These are phyloP conservation scores for Podospora didyma DNA, from an alignment of 495 filamentous ascomycete species.

Conservation along the genomic window DNA sequence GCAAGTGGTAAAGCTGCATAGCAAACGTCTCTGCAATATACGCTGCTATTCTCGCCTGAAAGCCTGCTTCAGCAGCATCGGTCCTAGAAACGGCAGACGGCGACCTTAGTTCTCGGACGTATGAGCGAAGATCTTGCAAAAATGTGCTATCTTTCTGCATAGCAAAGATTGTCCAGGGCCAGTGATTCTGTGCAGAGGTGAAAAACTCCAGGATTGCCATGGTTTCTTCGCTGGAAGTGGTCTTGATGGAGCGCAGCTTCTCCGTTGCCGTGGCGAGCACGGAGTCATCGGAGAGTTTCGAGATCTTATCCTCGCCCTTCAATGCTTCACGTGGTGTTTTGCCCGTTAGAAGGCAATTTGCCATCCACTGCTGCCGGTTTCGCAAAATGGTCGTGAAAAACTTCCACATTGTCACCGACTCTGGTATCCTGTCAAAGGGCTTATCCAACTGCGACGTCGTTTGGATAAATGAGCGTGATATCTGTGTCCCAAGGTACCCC, in stretches of 20 bases:
- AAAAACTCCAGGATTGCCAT: slow-evolving; percentile 83
- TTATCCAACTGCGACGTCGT: slow-evolving; percentile 73
- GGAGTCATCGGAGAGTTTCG: slow-evolving; percentile 49
- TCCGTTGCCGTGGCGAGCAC: slow-evolving; percentile 74
- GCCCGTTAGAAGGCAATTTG: slow-evolving; percentile 87
- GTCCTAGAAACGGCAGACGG: slow-evolving; percentile 40
- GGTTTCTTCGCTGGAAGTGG: slow-evolving; percentile 55
- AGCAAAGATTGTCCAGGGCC: slow-evolving; percentile 83
- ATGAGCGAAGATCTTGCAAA: slow-evolving; percentile 61
- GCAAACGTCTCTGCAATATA: slow-evolving; percentile 82
- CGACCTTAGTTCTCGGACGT: slow-evolving; percentile 59
- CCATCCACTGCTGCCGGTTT: slow-evolving; percentile 91
- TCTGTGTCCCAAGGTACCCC: slow-evolving; percentile 77
- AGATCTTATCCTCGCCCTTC: slow-evolving; percentile 48
- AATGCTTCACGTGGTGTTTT: slow-evolving; percentile 71
- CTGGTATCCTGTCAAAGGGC: slow-evolving; percentile 57
- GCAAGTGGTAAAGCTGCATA: slow-evolving; percentile 81
- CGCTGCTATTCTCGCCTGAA: slow-evolving; percentile 70
- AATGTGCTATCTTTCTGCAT: slow-evolving; percentile 70
- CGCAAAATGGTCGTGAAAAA: slow-evolving; percentile 84
- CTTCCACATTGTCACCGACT: slow-evolving; percentile 71
- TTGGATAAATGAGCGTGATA: slow-evolving; percentile 76
- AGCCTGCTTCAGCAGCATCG: slow-evolving; percentile 46
- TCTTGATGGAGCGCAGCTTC: slow-evolving; percentile 62
- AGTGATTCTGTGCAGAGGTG: slow-evolving; percentile 78